phyloP scores from a whole-genome alignment of 805 yeast species.

The Monosporozyma yasuniensis region DNA sequence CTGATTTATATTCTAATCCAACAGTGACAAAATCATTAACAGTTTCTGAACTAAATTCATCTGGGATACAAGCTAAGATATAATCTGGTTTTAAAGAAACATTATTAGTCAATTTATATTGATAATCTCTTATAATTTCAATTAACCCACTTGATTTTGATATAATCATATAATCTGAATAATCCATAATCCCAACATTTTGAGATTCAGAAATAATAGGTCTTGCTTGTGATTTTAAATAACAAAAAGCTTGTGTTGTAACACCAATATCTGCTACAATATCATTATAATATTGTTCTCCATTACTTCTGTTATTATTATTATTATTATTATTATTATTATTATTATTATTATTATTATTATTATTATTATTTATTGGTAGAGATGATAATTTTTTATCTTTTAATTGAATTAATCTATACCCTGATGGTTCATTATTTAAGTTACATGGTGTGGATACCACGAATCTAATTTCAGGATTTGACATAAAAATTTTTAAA shows the following conservation, averaged over 20 bases:
- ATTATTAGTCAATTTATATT: constrained; percentile 9
- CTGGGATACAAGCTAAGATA: constrained; percentile 19
- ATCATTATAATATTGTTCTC: too few relatives aligned
- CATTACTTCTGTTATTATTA: constrained; percentile 2
- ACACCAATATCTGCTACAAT: constrained; percentile 14
- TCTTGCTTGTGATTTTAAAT: constrained; percentile 15
- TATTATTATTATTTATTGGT: not conserved
- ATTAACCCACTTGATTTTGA: constrained; percentile 24
- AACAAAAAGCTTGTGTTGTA: constrained; percentile 21
- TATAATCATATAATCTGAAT: constrained; percentile 24
- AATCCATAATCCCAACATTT: constrained; percentile 8
- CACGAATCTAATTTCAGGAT: constrained; percentile 8
- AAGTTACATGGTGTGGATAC: constrained; percentile 20
- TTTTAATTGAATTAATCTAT: constrained; percentile 13
- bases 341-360: constrained; percentile 2
- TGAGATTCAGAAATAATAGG: constrained; percentile 2
- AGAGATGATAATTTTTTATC: constrained; percentile 9
- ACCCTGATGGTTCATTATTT: constrained; percentile 15
- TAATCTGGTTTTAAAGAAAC: constrained; percentile 12
- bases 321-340: not conserved
- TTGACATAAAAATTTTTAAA: constrained; percentile 2
- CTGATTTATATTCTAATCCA: constrained; percentile 20
- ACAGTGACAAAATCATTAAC: constrained; percentile 10
- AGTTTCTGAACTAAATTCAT: constrained; percentile 1
- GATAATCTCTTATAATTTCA: constrained; percentile 21